These are phyloP conservation scores for Closterium sp. DNA, from an alignment of 139 green algal species.

Conservation along the genomic window DNA sequence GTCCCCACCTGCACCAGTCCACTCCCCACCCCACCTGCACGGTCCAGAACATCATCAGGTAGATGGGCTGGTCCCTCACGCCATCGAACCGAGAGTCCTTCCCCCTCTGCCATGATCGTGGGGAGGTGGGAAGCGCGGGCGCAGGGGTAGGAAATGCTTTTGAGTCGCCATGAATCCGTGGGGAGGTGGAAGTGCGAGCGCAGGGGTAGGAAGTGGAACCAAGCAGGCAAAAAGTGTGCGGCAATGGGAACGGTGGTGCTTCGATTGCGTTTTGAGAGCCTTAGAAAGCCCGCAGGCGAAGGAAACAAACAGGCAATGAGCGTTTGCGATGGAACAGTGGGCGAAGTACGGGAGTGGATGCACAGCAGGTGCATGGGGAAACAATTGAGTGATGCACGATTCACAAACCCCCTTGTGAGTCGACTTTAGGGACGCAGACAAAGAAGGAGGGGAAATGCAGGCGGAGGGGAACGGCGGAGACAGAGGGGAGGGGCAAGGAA, in stretches of 20 bases:
- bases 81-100: conserved; percentile 76
- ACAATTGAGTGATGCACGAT: too few relatives aligned
- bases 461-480: neutral
- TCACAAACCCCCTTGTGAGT: too few relatives aligned
- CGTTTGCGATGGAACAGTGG: too few relatives aligned
- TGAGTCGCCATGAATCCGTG: neutral
- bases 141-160: neutral
- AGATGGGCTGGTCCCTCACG: conserved; percentile 64
- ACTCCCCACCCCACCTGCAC: conserved; percentile 58
- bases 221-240: too few relatives aligned
- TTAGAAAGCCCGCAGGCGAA: too few relatives aligned
- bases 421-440: neutral
- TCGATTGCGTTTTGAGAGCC: too few relatives aligned
- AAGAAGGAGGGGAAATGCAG: neutral
- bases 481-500: neutral
- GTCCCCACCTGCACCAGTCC: too few relatives aligned
- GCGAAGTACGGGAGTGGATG: too few relatives aligned
- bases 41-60: conserved; percentile 66
- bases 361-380: too few relatives aligned
- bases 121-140: neutral
- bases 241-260: too few relatives aligned
- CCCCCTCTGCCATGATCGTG: conserved; percentile 51
- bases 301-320: too few relatives aligned
- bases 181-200: neutral
- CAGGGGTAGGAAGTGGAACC: too few relatives aligned